phyloP scores from a whole-genome alignment of 2,329 filamentous ascomycete species.

The Monascus ruber region DNA sequence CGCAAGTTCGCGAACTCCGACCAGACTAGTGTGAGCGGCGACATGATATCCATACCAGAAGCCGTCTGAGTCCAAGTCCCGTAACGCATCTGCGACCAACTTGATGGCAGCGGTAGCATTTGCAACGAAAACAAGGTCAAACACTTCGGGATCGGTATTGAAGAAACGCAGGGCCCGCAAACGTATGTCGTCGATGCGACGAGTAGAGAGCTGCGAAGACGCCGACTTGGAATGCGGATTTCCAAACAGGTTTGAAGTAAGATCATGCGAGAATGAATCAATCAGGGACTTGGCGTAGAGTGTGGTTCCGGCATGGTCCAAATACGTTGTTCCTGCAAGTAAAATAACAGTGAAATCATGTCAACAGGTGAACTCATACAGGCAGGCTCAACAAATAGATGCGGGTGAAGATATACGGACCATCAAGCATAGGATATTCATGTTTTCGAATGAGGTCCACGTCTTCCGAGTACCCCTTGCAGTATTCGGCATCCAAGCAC shows the following conservation, averaged over 20 bases:
- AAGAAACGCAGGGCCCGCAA: conserved; percentile 63
- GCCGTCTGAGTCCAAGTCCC: conserved; percentile 50
- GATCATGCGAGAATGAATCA: conserved; percentile 65
- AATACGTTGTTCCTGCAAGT: conserved; percentile 57
- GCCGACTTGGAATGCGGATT: conserved; percentile 84
- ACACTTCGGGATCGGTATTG: conserved; percentile 66
- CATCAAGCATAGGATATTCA: conserved; percentile 37
- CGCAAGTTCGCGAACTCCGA: conserved; percentile 69
- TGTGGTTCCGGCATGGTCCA: conserved; percentile 94
- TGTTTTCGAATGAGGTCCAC: conserved; percentile 35
- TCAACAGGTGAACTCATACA: no score
- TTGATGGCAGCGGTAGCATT: conserved; percentile 91
- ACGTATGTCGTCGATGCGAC: conserved; percentile 64
- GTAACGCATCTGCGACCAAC: conserved; percentile 66
- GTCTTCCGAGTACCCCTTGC: conserved; percentile 30
- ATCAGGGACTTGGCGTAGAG: conserved; percentile 69
- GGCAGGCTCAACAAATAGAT: no score
- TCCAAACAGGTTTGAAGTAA: conserved; percentile 69
- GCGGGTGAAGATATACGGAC: conserved; percentile 9
- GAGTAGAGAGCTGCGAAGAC: conserved; percentile 66
- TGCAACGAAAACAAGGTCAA: conserved; percentile 81
- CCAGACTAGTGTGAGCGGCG: conserved; percentile 74
- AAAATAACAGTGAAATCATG: not conserved
- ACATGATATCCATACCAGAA: conserved; percentile 77
- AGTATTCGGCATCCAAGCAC: conserved; percentile 7